A percentile compares a stretch with the other conserved stretches of the same genome.
These are phyloP conservation scores for Parafenestella ontariensis DNA, from an alignment of 2,329 filamentous ascomycete species.

Conservation along the genomic window DNA sequence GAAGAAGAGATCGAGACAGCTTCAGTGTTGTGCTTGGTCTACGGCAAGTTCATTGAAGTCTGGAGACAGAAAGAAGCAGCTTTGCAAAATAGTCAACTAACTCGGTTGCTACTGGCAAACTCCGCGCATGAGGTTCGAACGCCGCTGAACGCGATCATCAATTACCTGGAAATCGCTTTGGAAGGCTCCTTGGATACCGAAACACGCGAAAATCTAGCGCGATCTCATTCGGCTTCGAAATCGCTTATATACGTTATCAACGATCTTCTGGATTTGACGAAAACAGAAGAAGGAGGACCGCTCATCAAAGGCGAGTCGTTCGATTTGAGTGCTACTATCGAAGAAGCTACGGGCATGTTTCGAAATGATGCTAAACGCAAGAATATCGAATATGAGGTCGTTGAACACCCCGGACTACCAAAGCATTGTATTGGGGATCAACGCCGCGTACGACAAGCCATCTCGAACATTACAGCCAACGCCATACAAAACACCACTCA, in stretches of 20 bases:
- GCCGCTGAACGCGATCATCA: slow-evolving; percentile 91
- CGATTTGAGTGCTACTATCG: slow-evolving; percentile 72
- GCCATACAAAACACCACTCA: slow-evolving; percentile 77
- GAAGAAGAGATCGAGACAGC: slow-evolving; percentile 90
- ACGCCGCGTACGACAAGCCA: slow-evolving; percentile 78
- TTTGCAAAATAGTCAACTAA: slow-evolving; percentile 81
- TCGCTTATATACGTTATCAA: slow-evolving; percentile 95
- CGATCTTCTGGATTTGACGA: slow-evolving; percentile 85
- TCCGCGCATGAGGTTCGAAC: slow-evolving; percentile 92
- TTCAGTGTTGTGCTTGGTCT: slow-evolving; percentile 84
- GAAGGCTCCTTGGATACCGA: slow-evolving; percentile 81
- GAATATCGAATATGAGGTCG: slow-evolving; percentile 72
- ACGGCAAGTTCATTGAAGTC: slow-evolving; percentile 89
- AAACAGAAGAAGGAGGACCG: slow-evolving; percentile 81
- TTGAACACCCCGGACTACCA: slow-evolving; percentile 73
- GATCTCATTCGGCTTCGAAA: slow-evolving; percentile 89
- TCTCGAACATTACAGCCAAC: slow-evolving; percentile 84
- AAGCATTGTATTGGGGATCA: slow-evolving; percentile 78
- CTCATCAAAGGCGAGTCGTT: slow-evolving; percentile 83
- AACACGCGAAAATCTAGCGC: slow-evolving; percentile 81
- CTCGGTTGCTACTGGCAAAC: slow-evolving; percentile 79
- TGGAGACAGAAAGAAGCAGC: slow-evolving; percentile 91
- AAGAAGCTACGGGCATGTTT: slow-evolving; percentile 80
- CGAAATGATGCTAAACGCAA: slow-evolving; percentile 77
- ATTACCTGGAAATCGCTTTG: slow-evolving; percentile 89